Percentiles rank a stretch among this genome's conserved stretches.
Conservation (phyloP, 108 stramenopile genomes). For the Nitzschia inconspicua region DNA sequence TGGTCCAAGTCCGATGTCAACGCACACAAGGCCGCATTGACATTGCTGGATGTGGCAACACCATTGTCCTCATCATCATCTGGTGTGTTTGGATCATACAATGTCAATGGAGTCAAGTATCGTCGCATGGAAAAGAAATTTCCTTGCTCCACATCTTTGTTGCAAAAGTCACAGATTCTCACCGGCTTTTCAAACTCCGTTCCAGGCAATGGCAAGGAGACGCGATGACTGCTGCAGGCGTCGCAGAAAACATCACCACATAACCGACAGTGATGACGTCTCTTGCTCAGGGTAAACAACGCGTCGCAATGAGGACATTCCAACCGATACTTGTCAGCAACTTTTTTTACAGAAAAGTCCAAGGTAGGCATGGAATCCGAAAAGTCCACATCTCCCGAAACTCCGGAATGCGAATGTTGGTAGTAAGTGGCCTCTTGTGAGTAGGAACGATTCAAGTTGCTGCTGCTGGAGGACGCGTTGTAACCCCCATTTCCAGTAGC, state of each 20-base stretch:
- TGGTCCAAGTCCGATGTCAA: conserved; percentile 65
- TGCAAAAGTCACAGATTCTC: conserved; percentile 69
- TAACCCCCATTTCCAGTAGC: background rate
- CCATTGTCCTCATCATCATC: conserved; percentile 25
- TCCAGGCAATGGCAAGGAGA: conserved; percentile 66
- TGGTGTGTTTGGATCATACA: conserved; percentile 44
- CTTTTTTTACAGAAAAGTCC: conserved; percentile 62
- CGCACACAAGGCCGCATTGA: conserved; percentile 67
- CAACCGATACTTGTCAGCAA: conserved; percentile 55
- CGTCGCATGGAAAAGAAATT: conserved; percentile 80
- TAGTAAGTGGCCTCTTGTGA: conserved; percentile 44
- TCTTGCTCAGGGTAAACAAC: conserved; percentile 59
- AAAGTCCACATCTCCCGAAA: conserved; percentile 33
- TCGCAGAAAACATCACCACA: conserved; percentile 95
- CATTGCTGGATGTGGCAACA: conserved; percentile 42
- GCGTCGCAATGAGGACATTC: conserved; percentile 52
- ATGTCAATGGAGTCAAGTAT: conserved; percentile 68
- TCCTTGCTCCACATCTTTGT: conserved; percentile 69
- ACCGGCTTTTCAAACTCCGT: conserved; percentile 66
- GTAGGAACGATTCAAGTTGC: conserved; percentile 26
- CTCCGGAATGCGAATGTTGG: conserved; percentile 24
- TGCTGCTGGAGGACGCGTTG: conserved; percentile 1
- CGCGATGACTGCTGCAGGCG: conserved; percentile 55
- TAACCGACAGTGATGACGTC: conserved; percentile 93
- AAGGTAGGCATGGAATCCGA: conserved; percentile 52